These are phyloP conservation scores for Eutypella sp. DNA, from an alignment of 2,329 filamentous ascomycete species.

Conservation along the genomic window DNA sequence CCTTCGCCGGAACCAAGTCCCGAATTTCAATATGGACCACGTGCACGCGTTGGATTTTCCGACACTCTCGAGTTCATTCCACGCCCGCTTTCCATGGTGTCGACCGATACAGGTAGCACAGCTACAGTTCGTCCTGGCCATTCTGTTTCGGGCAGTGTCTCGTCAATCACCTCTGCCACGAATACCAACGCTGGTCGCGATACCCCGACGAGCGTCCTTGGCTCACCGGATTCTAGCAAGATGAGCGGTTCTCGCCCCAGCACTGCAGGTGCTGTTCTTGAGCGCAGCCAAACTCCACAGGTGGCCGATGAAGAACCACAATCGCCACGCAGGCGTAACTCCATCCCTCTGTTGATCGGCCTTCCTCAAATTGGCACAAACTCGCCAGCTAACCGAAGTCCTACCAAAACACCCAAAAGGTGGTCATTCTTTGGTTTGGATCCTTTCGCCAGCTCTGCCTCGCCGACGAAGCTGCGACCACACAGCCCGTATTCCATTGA, in stretches of 20 bases:
- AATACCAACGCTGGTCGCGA: constrained; percentile 40
- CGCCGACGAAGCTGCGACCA: constrained; percentile 42
- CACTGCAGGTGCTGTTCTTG: constrained; percentile 67
- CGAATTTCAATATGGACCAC: constrained; percentile 35
- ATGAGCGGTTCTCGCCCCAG: constrained; percentile 55
- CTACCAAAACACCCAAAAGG: constrained; percentile 48
- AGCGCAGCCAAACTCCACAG: constrained; percentile 39
- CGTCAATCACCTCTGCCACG: constrained; percentile 64
- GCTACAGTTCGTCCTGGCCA: constrained; percentile 65
- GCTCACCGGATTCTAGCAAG: constrained; percentile 36
- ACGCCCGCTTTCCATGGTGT: constrained; percentile 76
- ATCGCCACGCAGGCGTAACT: constrained; percentile 51
- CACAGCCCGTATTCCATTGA: constrained; percentile 44
- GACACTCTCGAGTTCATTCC: constrained; percentile 81
- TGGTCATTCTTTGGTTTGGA: constrained; percentile 63
- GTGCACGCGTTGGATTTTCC: constrained; percentile 74
- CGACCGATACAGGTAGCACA: constrained; percentile 77
- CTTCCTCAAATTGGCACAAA: constrained; percentile 31
- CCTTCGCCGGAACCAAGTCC: constrained; percentile 17
- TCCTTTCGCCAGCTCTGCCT: constrained; percentile 40
- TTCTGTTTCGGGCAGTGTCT: constrained; percentile 73
- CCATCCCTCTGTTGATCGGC: constrained; percentile 50
- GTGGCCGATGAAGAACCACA: constrained; percentile 25
- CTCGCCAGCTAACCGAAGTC: constrained; percentile 37
- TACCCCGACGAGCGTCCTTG: constrained; percentile 28